These are phyloP conservation scores for Fusarium napiforme DNA, from an alignment of 2,329 filamentous ascomycete genomes.

Conservation along the genomic window DNA sequence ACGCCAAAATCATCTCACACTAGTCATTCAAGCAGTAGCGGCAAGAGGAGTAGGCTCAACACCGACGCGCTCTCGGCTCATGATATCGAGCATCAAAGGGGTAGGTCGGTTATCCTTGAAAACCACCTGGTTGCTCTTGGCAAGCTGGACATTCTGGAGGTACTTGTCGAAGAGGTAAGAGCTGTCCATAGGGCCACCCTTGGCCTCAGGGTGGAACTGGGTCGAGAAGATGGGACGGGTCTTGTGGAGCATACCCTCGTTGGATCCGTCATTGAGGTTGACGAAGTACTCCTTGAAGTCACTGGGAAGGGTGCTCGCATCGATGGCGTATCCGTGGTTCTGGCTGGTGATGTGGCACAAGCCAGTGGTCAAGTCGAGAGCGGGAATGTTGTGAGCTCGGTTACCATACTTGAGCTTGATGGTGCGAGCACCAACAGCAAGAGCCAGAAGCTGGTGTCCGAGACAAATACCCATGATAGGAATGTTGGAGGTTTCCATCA, in stretches of 20 bases:
- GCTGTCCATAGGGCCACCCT: slow-evolving; percentile 95
- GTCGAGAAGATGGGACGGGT: slow-evolving; percentile 97
- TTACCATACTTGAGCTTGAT: slow-evolving; percentile 99
- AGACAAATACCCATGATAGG: slow-evolving; percentile 98
- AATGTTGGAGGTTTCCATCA: slow-evolving; percentile 91
- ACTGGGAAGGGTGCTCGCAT: slow-evolving; percentile 79
- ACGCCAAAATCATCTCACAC: slow-evolving; percentile 30
- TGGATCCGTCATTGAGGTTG: slow-evolving; percentile 97
- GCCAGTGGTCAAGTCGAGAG: slow-evolving; percentile 91
- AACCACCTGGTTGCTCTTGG: slow-evolving; percentile 83
- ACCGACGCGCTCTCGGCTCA: slow-evolving; percentile 94
- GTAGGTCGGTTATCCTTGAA: slow-evolving; percentile 89
- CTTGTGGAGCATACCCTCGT: slow-evolving; percentile 97
- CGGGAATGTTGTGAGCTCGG: slow-evolving; percentile 97
- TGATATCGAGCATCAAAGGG: slow-evolving; percentile 87
- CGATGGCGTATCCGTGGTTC: slow-evolving; percentile 98
- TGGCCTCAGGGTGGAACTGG: slow-evolving; percentile 98
- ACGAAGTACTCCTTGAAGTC: slow-evolving; percentile 99
- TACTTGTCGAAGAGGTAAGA: slow-evolving; percentile 98
- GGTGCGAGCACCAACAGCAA: slow-evolving; percentile 87
- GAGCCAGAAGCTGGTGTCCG: slow-evolving; percentile 93
- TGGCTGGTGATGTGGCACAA: slow-evolving; percentile 99
- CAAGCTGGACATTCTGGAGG: slow-evolving; percentile 86
- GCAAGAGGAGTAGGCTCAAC: slow-evolving; percentile 75
- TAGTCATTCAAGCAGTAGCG: slow-evolving; percentile 53